phyloP scores from a whole-genome alignment of 805 yeast genomes.

The Yarrowia phangngaensis region DNA sequence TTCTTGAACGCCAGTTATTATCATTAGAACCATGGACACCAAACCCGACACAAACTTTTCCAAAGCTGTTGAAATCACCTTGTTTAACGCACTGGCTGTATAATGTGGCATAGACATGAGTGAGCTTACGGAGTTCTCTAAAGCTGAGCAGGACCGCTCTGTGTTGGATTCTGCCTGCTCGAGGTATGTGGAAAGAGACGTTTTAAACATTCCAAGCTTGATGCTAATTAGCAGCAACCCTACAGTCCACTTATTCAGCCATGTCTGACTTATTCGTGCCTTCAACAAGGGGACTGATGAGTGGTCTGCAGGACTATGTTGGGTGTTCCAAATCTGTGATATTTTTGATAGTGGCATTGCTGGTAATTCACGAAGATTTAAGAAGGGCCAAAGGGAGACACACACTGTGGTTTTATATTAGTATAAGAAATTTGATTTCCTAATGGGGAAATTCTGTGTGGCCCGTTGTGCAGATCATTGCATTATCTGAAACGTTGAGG shows the following conservation, averaged over 20 bases:
- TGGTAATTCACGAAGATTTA: no score
- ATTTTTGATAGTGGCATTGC: not conserved
- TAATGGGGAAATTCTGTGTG: no score
- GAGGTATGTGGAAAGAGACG: constrained; percentile 46
- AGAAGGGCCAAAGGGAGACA: no score
- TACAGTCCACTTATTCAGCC: constrained; percentile 60
- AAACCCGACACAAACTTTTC: constrained; percentile 49
- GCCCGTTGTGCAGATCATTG: no score
- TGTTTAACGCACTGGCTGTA: constrained; percentile 53
- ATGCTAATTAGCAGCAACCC: constrained; percentile 52
- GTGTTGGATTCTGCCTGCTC: constrained; percentile 43
- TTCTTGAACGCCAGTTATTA: constrained; percentile 56
- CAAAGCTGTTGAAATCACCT: constrained; percentile 47
- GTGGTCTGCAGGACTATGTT: constrained; percentile 5
- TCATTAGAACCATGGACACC: constrained; percentile 44
- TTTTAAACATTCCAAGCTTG: constrained; percentile 57
- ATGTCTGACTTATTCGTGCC: constrained; percentile 39
- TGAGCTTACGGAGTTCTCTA: constrained; percentile 3
- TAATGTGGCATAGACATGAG: constrained; percentile 10
- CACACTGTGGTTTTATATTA: no score
- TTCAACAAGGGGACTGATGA: constrained; percentile 24
- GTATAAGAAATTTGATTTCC: no score
- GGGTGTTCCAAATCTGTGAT: constrained; percentile 4
- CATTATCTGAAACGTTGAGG: no score
- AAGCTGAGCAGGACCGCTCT: constrained; percentile 47